Evolutionary conservation across 257 asterid genomes (phyloP).

Genomic region (Prunella vulgaris): DNA sequence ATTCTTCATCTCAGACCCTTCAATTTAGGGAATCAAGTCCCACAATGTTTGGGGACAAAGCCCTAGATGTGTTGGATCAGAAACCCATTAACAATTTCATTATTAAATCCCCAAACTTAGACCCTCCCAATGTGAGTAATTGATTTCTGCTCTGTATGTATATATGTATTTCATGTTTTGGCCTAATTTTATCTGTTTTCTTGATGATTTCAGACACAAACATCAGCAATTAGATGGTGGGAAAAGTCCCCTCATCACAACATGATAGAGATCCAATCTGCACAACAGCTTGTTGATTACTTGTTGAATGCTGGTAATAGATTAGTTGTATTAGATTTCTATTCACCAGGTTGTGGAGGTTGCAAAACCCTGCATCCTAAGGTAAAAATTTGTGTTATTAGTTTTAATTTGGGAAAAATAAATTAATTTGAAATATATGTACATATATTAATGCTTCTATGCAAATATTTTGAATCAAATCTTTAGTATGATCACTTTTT

Average conservation of each 20-base stretch:
- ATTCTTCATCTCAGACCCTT: conserved; percentile 37
- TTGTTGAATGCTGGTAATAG: conserved; percentile 68
- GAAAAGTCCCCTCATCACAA: conserved; percentile 59
- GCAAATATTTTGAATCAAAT: too few species aligned
- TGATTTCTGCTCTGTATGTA: background rate
- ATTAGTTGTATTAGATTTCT: conserved; percentile 64
- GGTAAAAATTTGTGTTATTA: conserved; percentile 28
- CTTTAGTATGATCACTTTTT: too few species aligned
- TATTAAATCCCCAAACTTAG: conserved; percentile 31
- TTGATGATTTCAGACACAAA: conserved; percentile 45
- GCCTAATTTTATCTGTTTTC: background rate
- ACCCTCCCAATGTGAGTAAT: conserved; percentile 44
- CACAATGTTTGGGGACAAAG: conserved; percentile 35
- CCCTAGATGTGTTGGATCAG: conserved; percentile 33
- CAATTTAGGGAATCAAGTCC: conserved; percentile 42
- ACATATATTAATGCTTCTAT: too few species aligned
- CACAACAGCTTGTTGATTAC: conserved; percentile 54
- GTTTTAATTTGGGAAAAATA: background rate
- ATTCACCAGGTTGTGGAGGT: conserved; percentile 94
- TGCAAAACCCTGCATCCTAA: conserved; percentile 88
- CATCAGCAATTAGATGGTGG: conserved; percentile 78
- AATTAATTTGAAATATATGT: too few species aligned
- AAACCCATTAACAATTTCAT: conserved; percentile 8
- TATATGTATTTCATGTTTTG: background rate
- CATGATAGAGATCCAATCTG: conserved; percentile 79